Conservation (phyloP, 345 rosid genomes). For the Hibiscus syriacus region DNA sequence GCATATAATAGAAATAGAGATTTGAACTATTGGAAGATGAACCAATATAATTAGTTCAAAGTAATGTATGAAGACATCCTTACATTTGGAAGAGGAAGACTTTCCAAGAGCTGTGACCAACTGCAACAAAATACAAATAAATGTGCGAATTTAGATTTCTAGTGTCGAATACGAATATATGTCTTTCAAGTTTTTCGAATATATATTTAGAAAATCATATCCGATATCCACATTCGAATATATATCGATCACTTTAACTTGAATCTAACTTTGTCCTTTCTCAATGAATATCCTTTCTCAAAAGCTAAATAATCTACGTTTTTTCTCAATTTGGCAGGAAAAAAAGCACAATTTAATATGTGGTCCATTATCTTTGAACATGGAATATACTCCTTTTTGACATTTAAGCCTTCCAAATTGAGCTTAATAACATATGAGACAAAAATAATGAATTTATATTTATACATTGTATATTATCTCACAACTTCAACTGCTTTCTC, state of each 20-base stretch:
- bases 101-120: conserved; percentile 86
- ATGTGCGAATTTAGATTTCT: not conserved
- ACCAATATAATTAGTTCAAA: not conserved
- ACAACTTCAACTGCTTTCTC: conserved; percentile 21
- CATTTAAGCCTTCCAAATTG: too few relatives aligned
- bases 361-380: too few relatives aligned
- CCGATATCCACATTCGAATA: too few relatives aligned
- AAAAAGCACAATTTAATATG: too few relatives aligned
- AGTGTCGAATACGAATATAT: not conserved
- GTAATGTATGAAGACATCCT: conserved; percentile 12
- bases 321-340: conserved; percentile 9
- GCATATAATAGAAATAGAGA: not conserved
- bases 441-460: conserved; percentile 12
- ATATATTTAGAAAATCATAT: too few relatives aligned
- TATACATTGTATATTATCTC: conserved; percentile 18
- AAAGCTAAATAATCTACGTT: conserved; percentile 10
- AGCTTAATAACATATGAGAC: conserved; percentile 30
- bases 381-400: too few relatives aligned
- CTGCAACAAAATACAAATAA: conserved; percentile 41
- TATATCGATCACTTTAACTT: not conserved
- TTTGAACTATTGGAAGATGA: not conserved
- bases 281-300: conserved; percentile 14
- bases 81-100: conserved; percentile 90
- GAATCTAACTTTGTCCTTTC: not conserved
- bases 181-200: not conserved